These are phyloP conservation scores for Pichia kluyveri DNA, from an alignment of 805 yeast genomes.

Conservation along the genomic window DNA sequence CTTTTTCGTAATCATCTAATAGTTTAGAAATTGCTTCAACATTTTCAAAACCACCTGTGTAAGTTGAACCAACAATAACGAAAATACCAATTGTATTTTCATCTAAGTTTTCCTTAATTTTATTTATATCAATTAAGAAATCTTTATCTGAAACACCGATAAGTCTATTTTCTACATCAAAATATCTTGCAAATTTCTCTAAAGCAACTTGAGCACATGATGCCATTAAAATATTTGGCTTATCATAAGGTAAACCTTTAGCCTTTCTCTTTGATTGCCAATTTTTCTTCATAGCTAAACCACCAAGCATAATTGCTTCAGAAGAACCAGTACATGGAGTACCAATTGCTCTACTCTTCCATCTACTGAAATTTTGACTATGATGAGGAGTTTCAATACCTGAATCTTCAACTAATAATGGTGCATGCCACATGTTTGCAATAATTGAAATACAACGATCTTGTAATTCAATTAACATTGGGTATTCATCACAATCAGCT, in stretches of 20 bases:
- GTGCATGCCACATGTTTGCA: conserved; percentile 76
- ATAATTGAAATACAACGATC: conserved; percentile 75
- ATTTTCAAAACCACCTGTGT: conserved; percentile 86
- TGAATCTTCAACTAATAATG: conserved; percentile 21
- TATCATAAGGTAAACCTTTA: conserved; percentile 47
- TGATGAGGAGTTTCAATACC: conserved; percentile 12
- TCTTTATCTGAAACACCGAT: conserved; percentile 57
- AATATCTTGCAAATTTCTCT: conserved; percentile 89
- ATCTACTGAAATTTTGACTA: conserved; percentile 1
- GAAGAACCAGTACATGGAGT: conserved; percentile 92
- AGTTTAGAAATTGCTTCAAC: conserved; percentile 52
- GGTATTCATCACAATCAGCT: conserved; percentile 92
- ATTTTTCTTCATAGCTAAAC: conserved; percentile 80
- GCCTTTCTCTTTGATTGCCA: conserved; percentile 68
- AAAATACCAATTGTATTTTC: conserved; percentile 90
- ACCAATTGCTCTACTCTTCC: conserved; percentile 48
- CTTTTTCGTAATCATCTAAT: conserved; percentile 60
- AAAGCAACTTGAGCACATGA: conserved; percentile 89
- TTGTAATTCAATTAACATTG: conserved; percentile 71
- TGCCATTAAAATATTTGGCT: conserved; percentile 88
- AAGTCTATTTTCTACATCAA: conserved; percentile 80
- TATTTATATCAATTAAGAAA: conserved; percentile 53
- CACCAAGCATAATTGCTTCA: conserved; percentile 91
- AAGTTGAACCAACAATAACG: conserved; percentile 85
- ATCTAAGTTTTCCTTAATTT: conserved; percentile 59